phyloP scores from a whole-genome alignment of 2,329 filamentous ascomycete species.

The Fusarium foetens region DNA sequence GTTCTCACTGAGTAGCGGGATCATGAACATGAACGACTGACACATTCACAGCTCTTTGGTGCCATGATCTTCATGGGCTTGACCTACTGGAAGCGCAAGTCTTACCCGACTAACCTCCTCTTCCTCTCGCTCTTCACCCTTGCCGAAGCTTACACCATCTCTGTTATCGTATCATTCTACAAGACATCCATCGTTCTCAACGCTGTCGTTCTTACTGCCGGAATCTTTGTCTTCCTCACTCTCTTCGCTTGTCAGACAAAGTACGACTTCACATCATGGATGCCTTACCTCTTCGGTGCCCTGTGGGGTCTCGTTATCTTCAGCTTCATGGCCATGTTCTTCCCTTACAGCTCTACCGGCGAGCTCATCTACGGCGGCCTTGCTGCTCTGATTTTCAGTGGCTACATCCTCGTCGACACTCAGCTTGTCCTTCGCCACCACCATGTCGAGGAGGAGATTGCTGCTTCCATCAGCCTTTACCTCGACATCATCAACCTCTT shows the following conservation, averaged over 20 bases:
- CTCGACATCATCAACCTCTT: constrained; percentile 98
- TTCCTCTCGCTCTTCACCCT: constrained; percentile 92
- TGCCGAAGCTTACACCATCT: constrained; percentile 92
- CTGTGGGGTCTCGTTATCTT: constrained; percentile 93
- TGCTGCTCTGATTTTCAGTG: constrained; percentile 88
- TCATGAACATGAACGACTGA: constrained; percentile 27
- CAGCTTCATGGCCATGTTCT: constrained; percentile 90
- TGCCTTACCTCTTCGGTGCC: constrained; percentile 90
- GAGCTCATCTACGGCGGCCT: constrained; percentile 89
- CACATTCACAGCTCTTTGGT: constrained; percentile 70
- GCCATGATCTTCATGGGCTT: constrained; percentile 85
- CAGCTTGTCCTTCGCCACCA: constrained; percentile 96
- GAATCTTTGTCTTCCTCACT: constrained; percentile 81
- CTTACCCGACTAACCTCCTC: constrained; percentile 91
- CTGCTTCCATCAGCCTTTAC: constrained; percentile 93
- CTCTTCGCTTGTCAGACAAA: constrained; percentile 96
- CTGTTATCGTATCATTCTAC: constrained; percentile 92
- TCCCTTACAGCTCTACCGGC: constrained; percentile 81
- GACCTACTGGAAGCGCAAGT: constrained; percentile 96
- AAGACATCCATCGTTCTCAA: constrained; percentile 85
- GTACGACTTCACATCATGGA: constrained; percentile 98
- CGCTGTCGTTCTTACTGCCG: constrained; percentile 87
- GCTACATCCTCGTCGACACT: constrained; percentile 95
- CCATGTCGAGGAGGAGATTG: constrained; percentile 98
- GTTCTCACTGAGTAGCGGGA: constrained; percentile 40